These are phyloP conservation scores for Nannochloropsis gaditana DNA, from an alignment of 108 stramenopile species.

Conservation along the genomic window DNA sequence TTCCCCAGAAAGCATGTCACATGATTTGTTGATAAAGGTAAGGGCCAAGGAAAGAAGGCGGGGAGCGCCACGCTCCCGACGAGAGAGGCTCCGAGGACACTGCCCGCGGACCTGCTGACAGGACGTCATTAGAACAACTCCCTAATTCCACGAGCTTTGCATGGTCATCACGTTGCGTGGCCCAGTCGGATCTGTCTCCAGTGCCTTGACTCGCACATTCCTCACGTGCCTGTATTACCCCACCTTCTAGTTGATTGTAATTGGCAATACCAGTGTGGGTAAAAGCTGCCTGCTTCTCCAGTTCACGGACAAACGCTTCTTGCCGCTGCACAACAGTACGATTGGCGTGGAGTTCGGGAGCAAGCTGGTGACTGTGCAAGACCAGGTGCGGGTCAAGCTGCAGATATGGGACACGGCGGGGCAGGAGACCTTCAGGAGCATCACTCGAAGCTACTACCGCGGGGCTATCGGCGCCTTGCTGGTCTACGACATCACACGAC, in stretches of 20 bases:
- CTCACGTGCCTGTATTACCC: not conserved
- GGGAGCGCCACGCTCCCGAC: too few species aligned
- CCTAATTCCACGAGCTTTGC: too few species aligned
- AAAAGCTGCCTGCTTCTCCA: constrained; percentile 52
- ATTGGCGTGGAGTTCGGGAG: constrained; percentile 54
- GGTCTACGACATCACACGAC: constrained; percentile 52
- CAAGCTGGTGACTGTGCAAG: constrained; percentile 31
- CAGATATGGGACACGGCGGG: constrained; percentile 59
- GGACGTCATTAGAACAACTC: too few species aligned
- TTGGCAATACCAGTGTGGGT: constrained; percentile 42
- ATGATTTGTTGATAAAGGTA: constrained; percentile 10
- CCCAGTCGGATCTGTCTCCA: too few species aligned
- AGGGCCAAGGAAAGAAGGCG: not conserved
- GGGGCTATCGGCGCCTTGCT: constrained; percentile 50
- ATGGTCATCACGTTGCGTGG: too few species aligned
- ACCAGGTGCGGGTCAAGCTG: constrained; percentile 34
- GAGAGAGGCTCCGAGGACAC: too few species aligned
- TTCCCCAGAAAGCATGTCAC: not conserved
- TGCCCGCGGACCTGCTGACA: too few species aligned
- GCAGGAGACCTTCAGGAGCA: constrained; percentile 45
- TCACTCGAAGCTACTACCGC: constrained; percentile 47
- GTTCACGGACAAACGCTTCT: constrained; percentile 53
- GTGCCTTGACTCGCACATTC: not conserved
- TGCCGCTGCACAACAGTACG: constrained; percentile 51
- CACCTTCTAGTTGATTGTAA: constrained; percentile 20